These are phyloP conservation scores for Polymyxa betae DNA, from an alignment of 208 protist species.

Conservation along the genomic window DNA sequence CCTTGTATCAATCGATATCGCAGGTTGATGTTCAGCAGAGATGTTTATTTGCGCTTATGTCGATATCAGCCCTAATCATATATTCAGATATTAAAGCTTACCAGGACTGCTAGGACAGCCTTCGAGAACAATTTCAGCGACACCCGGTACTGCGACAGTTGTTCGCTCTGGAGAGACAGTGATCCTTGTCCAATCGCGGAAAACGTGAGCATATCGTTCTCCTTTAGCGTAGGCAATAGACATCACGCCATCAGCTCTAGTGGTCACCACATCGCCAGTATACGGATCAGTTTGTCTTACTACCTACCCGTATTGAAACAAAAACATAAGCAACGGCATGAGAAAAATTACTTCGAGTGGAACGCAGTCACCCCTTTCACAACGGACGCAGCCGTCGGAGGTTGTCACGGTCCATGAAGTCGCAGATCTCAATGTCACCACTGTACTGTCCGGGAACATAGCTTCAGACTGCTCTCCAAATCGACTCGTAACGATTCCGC, in stretches of 20 bases:
- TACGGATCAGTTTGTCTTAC: slow-evolving; percentile 21
- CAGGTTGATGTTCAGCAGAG: too few relatives aligned
- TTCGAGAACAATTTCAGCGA: too few relatives aligned
- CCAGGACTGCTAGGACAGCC: too few relatives aligned
- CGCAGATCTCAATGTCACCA: background rate
- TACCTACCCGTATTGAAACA: background rate
- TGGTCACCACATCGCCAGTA: background rate
- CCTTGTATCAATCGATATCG: too few relatives aligned
- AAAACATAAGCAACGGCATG: background rate
- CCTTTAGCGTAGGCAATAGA: slow-evolving; percentile 11
- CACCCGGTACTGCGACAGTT: background rate
- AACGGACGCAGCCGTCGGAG: background rate
- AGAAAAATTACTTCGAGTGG: background rate
- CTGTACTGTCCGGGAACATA: background rate
- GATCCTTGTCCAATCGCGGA: background rate
- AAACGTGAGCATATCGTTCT: background rate
- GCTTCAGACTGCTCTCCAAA: background rate
- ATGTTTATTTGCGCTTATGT: too few relatives aligned
- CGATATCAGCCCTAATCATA: too few relatives aligned
- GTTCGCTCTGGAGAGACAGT: background rate
- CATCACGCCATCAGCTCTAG: slow-evolving; percentile 31
- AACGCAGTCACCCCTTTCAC: background rate
- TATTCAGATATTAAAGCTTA: background rate
- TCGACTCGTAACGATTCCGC: background rate
- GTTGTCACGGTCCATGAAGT: background rate